These are phyloP conservation scores for Saprolegnia parasitica DNA, from an alignment of 352 stramenopile genomes.

Conservation along the genomic window DNA sequence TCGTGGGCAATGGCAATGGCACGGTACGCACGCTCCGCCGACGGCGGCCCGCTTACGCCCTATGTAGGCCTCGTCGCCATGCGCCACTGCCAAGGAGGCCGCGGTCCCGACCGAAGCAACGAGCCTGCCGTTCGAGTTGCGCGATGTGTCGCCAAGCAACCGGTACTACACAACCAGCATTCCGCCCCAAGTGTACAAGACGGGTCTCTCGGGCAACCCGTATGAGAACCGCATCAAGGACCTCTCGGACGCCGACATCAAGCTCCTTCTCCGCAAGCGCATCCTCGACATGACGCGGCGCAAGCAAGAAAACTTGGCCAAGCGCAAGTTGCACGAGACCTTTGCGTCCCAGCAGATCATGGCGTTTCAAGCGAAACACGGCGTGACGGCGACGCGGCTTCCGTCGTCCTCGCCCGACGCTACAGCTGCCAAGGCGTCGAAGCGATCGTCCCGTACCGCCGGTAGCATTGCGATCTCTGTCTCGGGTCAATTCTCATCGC, in stretches of 20 bases:
- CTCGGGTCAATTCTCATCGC: neutral
- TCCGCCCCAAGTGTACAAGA: slow-evolving; percentile 9
- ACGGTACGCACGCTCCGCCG: neutral
- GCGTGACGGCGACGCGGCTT: neutral
- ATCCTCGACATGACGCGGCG: slow-evolving; percentile 17
- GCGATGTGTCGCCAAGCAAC: neutral
- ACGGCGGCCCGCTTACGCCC: neutral
- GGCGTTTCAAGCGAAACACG: slow-evolving; percentile 18
- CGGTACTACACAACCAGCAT: neutral
- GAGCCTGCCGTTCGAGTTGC: neutral
- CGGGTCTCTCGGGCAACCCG: neutral
- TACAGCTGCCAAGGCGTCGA: neutral
- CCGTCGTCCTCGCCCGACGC: too few species aligned
- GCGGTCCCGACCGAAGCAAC: too few species aligned
- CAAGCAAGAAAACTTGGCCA: slow-evolving; percentile 16
- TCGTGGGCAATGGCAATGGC: neutral
- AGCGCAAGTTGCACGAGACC: slow-evolving; percentile 15
- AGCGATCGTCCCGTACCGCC: neutral
- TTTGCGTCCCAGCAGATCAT: slow-evolving; percentile 19
- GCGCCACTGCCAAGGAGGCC: neutral
- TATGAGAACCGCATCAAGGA: slow-evolving; percentile 28
- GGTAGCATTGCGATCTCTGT: too few species aligned
- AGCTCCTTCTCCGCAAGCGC: slow-evolving; percentile 21
- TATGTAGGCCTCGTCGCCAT: neutral
- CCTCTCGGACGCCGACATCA: slow-evolving; percentile 28